Conservation (phyloP, 306 rosid species). For the Rosa multiflora region DNA sequence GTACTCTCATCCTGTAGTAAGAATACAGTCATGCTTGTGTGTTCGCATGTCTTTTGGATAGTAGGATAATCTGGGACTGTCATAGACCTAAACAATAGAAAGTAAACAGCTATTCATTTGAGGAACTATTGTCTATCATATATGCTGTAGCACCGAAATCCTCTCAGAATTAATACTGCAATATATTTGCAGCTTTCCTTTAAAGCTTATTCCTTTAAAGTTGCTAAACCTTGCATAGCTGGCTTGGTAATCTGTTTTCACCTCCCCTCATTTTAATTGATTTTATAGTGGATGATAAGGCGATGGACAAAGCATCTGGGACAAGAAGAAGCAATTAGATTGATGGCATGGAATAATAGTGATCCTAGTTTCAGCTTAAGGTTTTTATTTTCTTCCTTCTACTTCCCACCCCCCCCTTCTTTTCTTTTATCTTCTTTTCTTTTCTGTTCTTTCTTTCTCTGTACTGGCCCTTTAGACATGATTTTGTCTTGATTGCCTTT, state of each 20-base stretch:
- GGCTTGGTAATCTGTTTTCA: background rate
- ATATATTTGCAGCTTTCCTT: background rate
- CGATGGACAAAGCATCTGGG: slow-evolving; percentile 83
- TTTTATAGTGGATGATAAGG: slow-evolving; percentile 81
- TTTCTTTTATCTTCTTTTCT: too few relatives aligned
- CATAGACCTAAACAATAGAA: background rate
- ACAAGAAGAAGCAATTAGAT: slow-evolving; percentile 70
- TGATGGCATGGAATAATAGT: slow-evolving; percentile 85
- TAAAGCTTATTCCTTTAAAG: background rate
- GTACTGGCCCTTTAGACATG: too few relatives aligned
- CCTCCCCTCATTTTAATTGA: background rate
- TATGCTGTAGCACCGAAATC: background rate
- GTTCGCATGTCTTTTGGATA: background rate
- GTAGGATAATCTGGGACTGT: background rate
- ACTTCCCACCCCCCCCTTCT: too few relatives aligned
- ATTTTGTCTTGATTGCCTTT: too few relatives aligned
- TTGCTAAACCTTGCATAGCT: background rate
- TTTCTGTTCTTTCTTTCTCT: too few relatives aligned
- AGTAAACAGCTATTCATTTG: background rate
- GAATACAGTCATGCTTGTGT: slow-evolving; percentile 25
- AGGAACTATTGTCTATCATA: background rate
- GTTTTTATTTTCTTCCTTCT: too few relatives aligned
- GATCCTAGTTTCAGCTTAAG: slow-evolving; percentile 38
- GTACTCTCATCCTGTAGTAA: slow-evolving; percentile 83
- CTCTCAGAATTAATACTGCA: background rate